Percentiles rank a stretch among this genome's conserved stretches.
Evolutionary conservation across 345 rosid genomes (phyloP).

Genomic region (Clarkia xantiana): DNA sequence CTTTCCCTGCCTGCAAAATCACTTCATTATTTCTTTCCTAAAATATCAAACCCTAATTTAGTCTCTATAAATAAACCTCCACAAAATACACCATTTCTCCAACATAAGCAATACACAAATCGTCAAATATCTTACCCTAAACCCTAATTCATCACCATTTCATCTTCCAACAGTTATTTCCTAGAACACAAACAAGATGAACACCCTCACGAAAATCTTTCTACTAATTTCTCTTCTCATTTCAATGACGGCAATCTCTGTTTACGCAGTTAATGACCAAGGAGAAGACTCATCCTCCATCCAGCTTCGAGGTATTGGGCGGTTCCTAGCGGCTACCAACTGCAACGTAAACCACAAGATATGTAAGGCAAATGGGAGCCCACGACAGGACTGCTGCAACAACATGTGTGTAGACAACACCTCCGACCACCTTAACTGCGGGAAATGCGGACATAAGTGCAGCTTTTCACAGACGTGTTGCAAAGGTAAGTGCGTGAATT

Average conservation of each 20-base stretch:
- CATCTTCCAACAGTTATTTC: too few species aligned
- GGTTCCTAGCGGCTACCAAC: not conserved
- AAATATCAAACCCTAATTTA: too few species aligned
- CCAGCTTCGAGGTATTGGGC: constrained; percentile 2
- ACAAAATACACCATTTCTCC: too few species aligned
- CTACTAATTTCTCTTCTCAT: not conserved
- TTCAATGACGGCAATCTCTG: not conserved
- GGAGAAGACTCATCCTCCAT: too few species aligned
- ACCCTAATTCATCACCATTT: too few species aligned
- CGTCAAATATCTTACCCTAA: too few species aligned
- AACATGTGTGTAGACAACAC: constrained; percentile 19
- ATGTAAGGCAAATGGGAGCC: constrained; percentile 19
- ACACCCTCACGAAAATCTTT: not conserved
- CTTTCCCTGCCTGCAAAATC: too few species aligned
- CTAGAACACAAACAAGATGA: not conserved
- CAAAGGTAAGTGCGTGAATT: constrained; percentile 21
- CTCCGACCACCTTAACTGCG: constrained; percentile 20
- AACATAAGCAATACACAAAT: too few species aligned
- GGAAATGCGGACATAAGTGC: constrained; percentile 28
- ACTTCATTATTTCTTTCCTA: too few species aligned
- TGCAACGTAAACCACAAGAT: constrained; percentile 2
- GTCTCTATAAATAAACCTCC: too few species aligned
- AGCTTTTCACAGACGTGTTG: constrained; percentile 23
- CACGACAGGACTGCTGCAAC: constrained; percentile 21
- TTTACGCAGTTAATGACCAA: not conserved